These are phyloP conservation scores for Chenopodium album DNA, from an alignment of 148 eudicot species.

Conservation along the genomic window DNA sequence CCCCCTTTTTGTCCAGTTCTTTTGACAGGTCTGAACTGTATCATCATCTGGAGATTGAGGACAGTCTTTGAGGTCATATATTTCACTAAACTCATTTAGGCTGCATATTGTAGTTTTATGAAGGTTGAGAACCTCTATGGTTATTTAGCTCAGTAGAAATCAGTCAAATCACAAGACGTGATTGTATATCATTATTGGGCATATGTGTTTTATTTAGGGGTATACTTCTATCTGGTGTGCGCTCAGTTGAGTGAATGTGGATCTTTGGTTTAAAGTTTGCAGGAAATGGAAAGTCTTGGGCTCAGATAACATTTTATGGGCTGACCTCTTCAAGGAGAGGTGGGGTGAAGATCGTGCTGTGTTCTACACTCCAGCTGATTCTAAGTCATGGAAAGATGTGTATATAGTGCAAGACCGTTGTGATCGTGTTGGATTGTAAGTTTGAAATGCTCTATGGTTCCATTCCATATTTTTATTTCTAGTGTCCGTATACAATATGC, in stretches of 20 bases:
- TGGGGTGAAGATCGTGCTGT: constrained; percentile 68
- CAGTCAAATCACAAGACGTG: too few relatives aligned
- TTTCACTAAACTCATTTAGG: too few relatives aligned
- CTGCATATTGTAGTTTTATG: too few relatives aligned
- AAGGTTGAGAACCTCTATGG: too few relatives aligned
- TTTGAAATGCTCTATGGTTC: not conserved
- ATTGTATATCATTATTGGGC: too few relatives aligned
- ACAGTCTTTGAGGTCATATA: too few relatives aligned
- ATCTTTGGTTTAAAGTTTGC: constrained; percentile 52
- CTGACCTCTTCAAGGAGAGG: constrained; percentile 55
- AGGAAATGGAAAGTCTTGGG: constrained; percentile 78
- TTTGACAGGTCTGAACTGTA: too few relatives aligned
- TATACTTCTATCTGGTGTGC: not conserved
- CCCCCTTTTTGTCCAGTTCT: too few relatives aligned
- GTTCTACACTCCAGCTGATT: constrained; percentile 48
- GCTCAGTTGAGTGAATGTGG: constrained; percentile 15
- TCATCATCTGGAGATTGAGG: too few relatives aligned
- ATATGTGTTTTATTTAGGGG: too few relatives aligned
- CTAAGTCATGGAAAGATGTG: constrained; percentile 73
- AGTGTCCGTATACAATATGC: not conserved
- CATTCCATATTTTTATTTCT: not conserved
- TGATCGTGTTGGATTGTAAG: constrained; percentile 87
- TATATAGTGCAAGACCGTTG: constrained; percentile 82
- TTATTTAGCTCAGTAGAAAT: too few relatives aligned
- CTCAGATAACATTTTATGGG: constrained; percentile 70